Conservation (phyloP, 1,284 basidiomycete species). For the Trichosporon coremiiforme region DNA sequence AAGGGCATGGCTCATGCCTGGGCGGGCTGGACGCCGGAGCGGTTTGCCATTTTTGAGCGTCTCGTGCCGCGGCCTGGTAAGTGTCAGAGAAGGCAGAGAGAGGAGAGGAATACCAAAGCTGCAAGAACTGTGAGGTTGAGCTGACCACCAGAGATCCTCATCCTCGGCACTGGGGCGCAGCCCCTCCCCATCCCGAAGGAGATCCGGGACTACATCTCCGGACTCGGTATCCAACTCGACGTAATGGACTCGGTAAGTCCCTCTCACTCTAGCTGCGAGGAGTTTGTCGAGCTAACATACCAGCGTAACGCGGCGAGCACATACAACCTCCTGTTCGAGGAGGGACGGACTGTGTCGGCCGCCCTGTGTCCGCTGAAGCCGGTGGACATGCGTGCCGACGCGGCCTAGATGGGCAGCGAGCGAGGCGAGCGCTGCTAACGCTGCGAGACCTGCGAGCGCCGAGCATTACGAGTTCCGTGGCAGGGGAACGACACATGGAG, state of each 20-base stretch:
- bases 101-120: too few species aligned
- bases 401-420: not conserved
- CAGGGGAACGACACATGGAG: too few species aligned
- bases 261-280: too few species aligned
- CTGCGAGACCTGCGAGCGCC: too few species aligned
- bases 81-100: constrained; percentile 34
- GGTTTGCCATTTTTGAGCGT: constrained; percentile 77
- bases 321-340: constrained; percentile 88
- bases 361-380: constrained; percentile 73
- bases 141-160: constrained; percentile 71
- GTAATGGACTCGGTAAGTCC: constrained; percentile 88
- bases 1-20: constrained; percentile 50
- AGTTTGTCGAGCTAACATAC: not conserved
- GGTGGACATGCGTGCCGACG: constrained; percentile 34
- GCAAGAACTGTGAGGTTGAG: too few species aligned
- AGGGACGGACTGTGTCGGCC: constrained; percentile 86
- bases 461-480: too few species aligned
- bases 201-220: constrained; percentile 70
- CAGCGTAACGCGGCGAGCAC: constrained; percentile 91
- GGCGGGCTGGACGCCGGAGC: constrained; percentile 67
- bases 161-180: constrained; percentile 81
- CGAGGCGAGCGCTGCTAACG: too few species aligned
- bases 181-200: constrained; percentile 71
- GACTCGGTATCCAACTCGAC: constrained; percentile 84
- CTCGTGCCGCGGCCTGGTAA: constrained; percentile 82